Percentiles rank a stretch among this genome's conserved stretches.
Conservation (phyloP, 495 filamentous ascomycete species). For the Lasiosphaeriaceae sp. region DNA sequence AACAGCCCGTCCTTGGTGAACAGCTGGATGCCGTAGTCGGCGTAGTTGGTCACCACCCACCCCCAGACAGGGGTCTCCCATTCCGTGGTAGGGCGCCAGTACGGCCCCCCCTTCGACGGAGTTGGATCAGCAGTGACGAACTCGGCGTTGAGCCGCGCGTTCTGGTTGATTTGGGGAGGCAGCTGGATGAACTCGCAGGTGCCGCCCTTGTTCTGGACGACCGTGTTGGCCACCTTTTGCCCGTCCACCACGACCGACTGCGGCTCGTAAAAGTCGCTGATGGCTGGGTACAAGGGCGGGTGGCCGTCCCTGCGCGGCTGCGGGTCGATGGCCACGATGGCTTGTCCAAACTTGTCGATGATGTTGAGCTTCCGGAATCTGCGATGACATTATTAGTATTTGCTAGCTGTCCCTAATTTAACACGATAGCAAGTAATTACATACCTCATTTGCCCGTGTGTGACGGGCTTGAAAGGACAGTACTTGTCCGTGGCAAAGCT, state of each 20-base stretch:
- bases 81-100: constrained; percentile 29
- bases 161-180: constrained; percentile 48
- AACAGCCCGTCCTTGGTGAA: constrained; percentile 49
- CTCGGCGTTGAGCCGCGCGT: constrained; percentile 37
- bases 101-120: neutral
- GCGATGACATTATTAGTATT: constrained; percentile 11
- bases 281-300: constrained; percentile 31
- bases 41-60: constrained; percentile 52
- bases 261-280: constrained; percentile 19
- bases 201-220: neutral
- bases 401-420: too few species aligned
- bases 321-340: constrained; percentile 33
- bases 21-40: constrained; percentile 45
- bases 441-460: constrained; percentile 37
- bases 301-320: constrained; percentile 22
- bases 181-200: constrained; percentile 42
- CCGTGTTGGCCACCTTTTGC: constrained; percentile 22
- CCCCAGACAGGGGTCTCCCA: constrained; percentile 53
- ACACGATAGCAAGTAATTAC: too few species aligned
- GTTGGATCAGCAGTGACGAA: constrained; percentile 16
- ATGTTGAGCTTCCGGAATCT: constrained; percentile 46
- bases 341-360: constrained; percentile 53
- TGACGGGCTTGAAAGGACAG: constrained; percentile 40
- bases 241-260: constrained; percentile 22
- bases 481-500: neutral